Evolutionary conservation across 108 stramenopile species (phyloP), one percentile per base, ranked within the genome.

Genomic region (Skeletonema tropicum): DNA sequence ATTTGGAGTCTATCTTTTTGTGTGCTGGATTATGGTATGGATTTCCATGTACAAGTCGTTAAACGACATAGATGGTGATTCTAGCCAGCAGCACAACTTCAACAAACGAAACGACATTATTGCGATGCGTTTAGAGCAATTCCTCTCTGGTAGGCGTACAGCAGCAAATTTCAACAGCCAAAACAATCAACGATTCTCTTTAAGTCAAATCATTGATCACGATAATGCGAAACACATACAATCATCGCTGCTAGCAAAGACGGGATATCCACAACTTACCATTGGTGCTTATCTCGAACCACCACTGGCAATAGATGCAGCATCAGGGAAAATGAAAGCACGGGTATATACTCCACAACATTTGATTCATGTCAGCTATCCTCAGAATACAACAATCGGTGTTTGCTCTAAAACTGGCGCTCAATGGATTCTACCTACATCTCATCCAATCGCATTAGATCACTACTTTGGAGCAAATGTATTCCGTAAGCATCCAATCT

Each of bases 371-470:
- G 41, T 60, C 15, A 59, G 58, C 6, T 77, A 77, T 41, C 64
- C 77, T 5, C 14, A 11, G 5, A 31, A 17, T 38, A 21, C 15
- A 45, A 45, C 3, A 15, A n/a, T 41, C 2, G 76, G 76, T 15
- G 76, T 68, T 3, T 77, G 77, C 52, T 71, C 58, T 25, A 64
- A 66, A 71, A 66, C 66, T 6, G 77, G 77, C 33, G 69, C 77
- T 5, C 77, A 77, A 49, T 77, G 77, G 77, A 71, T 60, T 5
- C 61, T 77, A 23, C 77, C 77, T 3, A 77, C 77, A n/a, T 77
- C 58, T 46, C 77, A 77, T 60, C 77, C 69, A 71, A 31, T 61
- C 12, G 39, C 57, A n/a, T 13, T 77, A 35, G 77, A 77, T 12
- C 11, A 71, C 49, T 48, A 66, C 49, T 77, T 77, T 36, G 77